Percentiles rank a stretch among this genome's conserved stretches.
phyloP scores from a whole-genome alignment of 2,329 filamentous ascomycete genomes.

The Calcarisporium arbuscula region DNA sequence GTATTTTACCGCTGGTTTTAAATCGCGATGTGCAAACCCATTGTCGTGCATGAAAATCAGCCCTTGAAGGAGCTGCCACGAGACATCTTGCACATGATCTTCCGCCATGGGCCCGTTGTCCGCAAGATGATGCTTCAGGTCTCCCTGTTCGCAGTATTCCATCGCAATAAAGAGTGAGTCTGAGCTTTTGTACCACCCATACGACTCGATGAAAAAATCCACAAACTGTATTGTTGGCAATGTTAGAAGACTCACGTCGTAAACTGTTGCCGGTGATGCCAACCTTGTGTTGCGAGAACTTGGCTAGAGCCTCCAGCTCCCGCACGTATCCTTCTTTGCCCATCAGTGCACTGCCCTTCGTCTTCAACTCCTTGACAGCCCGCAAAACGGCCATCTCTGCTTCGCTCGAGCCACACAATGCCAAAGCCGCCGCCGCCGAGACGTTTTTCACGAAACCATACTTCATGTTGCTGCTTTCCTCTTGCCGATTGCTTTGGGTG shows the following conservation, averaged over 20 bases:
- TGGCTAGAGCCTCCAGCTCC: conserved; percentile 16
- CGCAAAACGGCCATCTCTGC: too few species aligned
- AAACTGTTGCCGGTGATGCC: too few species aligned
- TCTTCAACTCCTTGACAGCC: too few species aligned
- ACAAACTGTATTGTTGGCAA: conserved; percentile 11
- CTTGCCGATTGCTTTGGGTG: conserved; percentile 5
- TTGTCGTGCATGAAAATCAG: conserved; percentile 15
- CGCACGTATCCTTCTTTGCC: conserved; percentile 8
- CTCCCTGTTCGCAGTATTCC: conserved; percentile 17
- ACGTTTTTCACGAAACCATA: conserved; percentile 12
- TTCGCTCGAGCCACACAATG: too few species aligned
- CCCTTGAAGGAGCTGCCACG: conserved; percentile 14
- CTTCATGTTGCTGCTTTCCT: conserved; percentile 8
- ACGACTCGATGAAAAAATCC: conserved; percentile 17
- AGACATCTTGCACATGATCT: conserved; percentile 11
- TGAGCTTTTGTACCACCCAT: conserved; percentile 16
- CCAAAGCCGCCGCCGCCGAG: too few species aligned
- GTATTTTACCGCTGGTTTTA: conserved; percentile 17
- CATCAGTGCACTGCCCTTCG: conserved; percentile 1
- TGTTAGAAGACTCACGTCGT: background rate
- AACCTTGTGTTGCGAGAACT: conserved; percentile 16
- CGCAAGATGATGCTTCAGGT: conserved; percentile 13
- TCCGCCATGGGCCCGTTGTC: conserved; percentile 9
- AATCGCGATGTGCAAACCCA: conserved; percentile 15
- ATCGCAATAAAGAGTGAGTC: conserved; percentile 16